Conservation (phyloP, 2,329 filamentous ascomycete species). For the Rutstroemia sp. region DNA sequence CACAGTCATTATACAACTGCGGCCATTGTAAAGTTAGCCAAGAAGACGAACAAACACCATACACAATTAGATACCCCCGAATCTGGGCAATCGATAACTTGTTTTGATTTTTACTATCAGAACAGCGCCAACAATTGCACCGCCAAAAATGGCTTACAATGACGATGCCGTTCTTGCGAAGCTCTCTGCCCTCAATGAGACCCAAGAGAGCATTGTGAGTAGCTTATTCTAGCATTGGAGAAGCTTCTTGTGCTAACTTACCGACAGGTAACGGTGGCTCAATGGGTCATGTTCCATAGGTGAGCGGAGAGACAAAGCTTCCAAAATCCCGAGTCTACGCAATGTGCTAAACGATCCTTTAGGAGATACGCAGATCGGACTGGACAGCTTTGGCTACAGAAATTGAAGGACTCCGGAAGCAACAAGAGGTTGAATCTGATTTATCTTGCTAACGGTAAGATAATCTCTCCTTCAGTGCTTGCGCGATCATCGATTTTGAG, state of each 20-base stretch:
- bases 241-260: constrained; percentile 5
- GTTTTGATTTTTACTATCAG: neutral
- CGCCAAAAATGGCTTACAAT: constrained; percentile 72
- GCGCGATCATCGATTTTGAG: neutral
- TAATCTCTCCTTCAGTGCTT: constrained; percentile 20
- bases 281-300: constrained; percentile 99
- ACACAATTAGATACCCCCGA: neutral
- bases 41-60: neutral
- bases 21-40: neutral
- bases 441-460: constrained; percentile 88
- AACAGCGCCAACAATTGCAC: neutral
- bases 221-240: neutral
- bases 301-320: constrained; percentile 35
- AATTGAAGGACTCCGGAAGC: constrained; percentile 78
- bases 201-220: constrained; percentile 79
- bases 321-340: neutral
- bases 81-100: neutral
- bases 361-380: constrained; percentile 91
- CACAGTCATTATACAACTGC: neutral
- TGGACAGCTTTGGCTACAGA: constrained; percentile 84
- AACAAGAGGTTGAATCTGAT: constrained; percentile 84
- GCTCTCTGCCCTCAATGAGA: constrained; percentile 91
- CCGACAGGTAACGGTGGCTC: constrained; percentile 67
- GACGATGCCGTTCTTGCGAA: constrained; percentile 94
- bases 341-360: constrained; percentile 26